Evolutionary conservation across 1,284 basidiomycete species (phyloP), one percentile per base, ranked within the genome.

Genomic region (Rhodotorula sp.): DNA sequence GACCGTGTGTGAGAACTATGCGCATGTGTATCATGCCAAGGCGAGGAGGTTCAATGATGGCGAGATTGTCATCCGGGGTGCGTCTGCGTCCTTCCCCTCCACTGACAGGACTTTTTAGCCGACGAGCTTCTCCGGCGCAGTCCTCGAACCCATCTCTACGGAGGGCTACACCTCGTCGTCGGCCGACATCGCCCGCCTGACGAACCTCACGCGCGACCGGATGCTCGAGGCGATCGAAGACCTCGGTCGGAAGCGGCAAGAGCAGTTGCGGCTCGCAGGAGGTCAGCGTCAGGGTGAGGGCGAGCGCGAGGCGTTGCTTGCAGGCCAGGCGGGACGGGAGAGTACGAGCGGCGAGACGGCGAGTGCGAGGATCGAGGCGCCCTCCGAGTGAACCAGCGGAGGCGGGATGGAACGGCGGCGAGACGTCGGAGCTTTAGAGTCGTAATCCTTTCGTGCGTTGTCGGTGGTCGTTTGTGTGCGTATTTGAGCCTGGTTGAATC

Each of bases 1-100:
- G 15, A 86, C 99, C 63, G 89, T 99, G 0, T 89, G 89, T 74
- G 94, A 99, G 81, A 98, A 98, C 81, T 58, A 80, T 65, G 68
- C 76, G 22, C 54, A 60, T 24, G 52, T 76, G 10, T 79, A 78
- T 65, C 58, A 67, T 16, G 52, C 64, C n/a, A 72, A 71, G 61
- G 37, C 58, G 11, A 68, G 69, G 52, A 83, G 89, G 22, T 92
- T 98, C 76, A 88, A 89, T 52, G 81, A 83, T 44, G 95, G 94
- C 0, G 85, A 84, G 28, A 83, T 98, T 69, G 90, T 86, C 78
- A 84, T 98, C 73, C 87, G 87, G 85, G 90, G 94, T 94, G 76
- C 75, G 88, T 79, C 47, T 6, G 0, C 51, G 56, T 22, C 30
- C 18, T 26, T 7, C 24, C 2, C 15, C 6, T 1, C 16, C 34